Base-by-base conservation (phyloP, 192 early-diverging fungal species). In the Glomus cerebriforme region DNA sequence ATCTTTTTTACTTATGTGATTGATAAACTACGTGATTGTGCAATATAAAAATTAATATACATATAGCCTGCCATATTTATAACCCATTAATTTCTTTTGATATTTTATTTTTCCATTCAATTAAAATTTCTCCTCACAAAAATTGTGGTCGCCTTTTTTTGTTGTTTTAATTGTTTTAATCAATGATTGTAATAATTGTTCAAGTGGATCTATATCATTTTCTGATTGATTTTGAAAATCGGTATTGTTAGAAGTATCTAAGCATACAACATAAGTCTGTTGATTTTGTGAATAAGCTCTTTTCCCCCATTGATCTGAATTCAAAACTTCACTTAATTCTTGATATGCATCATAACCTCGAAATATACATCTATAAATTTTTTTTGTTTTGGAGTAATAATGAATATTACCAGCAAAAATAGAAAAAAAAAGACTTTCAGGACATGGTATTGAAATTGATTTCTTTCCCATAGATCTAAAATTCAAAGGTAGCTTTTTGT, bases 41-140 rank as follows among this genome's bases (percentile, higher is more conserved):
- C 19, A 67, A 67, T 67, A 39, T 67, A 67, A 67, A 67, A 67
- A 37, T 37, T 34, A 67, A 67, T 17, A 37, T 67, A 39, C 17
- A 67, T 19, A 37, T 67, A 67, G 10, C 34, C 34, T 37, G 34
- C n/a, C n/a, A n/a, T n/a, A n/a, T 32, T 19, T 2, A 19, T 5
- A 43, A 43, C 39, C 39, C 39, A 43, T 43, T 43, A 43, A 43
- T 39, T 5, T 5, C 37, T 5, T 2, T 39, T 39, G 37, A 39
- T 5, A 39, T 7, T 39, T 39, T 5, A 7, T n/a, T n/a, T n/a
- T n/a, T n/a, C n/a, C n/a, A n/a, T n/a, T n/a, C n/a, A n/a, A 59
- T n/a, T n/a, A n/a, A n/a, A n/a, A n/a, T n/a, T n/a, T n/a, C n/a
- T n/a, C n/a, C n/a, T n/a, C n/a, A n/a, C 17, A 59, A n/a, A 59